Conservation (phyloP, 306 rosid genomes). For the Cercis canadensis region DNA sequence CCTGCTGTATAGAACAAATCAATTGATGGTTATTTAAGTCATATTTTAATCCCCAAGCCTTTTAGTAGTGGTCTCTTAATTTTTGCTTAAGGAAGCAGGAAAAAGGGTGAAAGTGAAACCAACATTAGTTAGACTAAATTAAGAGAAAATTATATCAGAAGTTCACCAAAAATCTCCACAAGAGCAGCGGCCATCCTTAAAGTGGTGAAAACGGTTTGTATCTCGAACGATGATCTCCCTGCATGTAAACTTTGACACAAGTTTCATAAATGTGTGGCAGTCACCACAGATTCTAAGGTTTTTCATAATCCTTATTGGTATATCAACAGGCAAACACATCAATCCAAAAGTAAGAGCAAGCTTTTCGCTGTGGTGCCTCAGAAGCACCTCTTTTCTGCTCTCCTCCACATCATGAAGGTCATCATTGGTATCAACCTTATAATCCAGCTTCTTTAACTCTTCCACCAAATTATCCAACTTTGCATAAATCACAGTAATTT, state of each 20-base stretch:
- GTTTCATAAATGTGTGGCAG: constrained; percentile 86
- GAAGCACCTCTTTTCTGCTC: constrained; percentile 64
- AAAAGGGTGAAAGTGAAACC: constrained; percentile 4
- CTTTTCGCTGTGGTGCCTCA: constrained; percentile 88
- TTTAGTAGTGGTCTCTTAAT: constrained; percentile 20
- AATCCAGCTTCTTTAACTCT: constrained; percentile 64
- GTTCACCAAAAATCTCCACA: constrained; percentile 82
- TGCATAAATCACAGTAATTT: constrained; percentile 56
- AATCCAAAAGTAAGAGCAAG: constrained; percentile 79
- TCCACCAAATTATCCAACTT: constrained; percentile 65
- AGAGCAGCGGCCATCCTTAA: constrained; percentile 63
- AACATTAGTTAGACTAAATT: neutral
- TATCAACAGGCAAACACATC: constrained; percentile 67
- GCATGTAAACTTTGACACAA: constrained; percentile 49
- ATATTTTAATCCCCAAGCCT: constrained; percentile 19
- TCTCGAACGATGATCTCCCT: constrained; percentile 83
- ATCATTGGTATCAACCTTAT: constrained; percentile 59
- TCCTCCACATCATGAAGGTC: constrained; percentile 79
- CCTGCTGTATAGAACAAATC: neutral
- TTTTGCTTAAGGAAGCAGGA: neutral
- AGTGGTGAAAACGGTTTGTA: constrained; percentile 80
- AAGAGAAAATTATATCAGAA: neutral
- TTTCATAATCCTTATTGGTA: constrained; percentile 85
- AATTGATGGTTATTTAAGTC: constrained; percentile 3
- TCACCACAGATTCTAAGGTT: constrained; percentile 94